Evolutionary conservation across 1,139 yeast species (phyloP), one percentile per base, ranked within the genome.

Genomic region (Casaregolazyma lundiana): DNA sequence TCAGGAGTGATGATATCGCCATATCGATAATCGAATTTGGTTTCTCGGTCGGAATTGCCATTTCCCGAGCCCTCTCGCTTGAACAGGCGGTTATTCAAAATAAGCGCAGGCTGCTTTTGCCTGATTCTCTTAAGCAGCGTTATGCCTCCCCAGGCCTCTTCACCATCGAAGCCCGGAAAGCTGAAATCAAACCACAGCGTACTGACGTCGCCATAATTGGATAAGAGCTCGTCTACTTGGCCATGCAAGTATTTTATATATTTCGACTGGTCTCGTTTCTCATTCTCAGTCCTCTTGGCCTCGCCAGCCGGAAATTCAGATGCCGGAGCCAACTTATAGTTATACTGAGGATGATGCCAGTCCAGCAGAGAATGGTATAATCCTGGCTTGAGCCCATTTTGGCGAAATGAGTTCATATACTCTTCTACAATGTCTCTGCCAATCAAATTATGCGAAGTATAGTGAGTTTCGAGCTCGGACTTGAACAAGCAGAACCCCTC

Each of bases 331-430:
- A 8, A 13, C 19, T 37, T 38, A 18, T 35, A 37, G 36, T 49
- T 49, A 30, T 47, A 49, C 9, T 49, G 43, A 11, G 51, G 50
- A 24, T 49, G 51, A 15, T 49, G 50, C 51, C 51, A 49, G 30
- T 49, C 51, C 17, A 47, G 39, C 16, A 47, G 17, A 2, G 51
- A 49, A 24, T 49, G 50, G 40, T 49, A 49, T 19, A 43, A 38
- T 7, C 51, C 51, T 6, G 41, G 36, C 19, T 36, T 39, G 19
- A 49, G 35, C 11, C 46, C 50, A 13, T 41, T 21, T 17, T 40
- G 22, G 3, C 51, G 35, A 37, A 37, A 45, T 5, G 45, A 32
- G n/a, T 39, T 44, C 7, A 42, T 32, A 34, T 20, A 49, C 34
- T 49, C 51, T 22, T 37, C 29, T 11, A 44, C 47, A 13, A 49